Evolutionary conservation across 345 rosid genomes (phyloP), one percentile per base, ranked within the genome.

Genomic region (Firmiana major): DNA sequence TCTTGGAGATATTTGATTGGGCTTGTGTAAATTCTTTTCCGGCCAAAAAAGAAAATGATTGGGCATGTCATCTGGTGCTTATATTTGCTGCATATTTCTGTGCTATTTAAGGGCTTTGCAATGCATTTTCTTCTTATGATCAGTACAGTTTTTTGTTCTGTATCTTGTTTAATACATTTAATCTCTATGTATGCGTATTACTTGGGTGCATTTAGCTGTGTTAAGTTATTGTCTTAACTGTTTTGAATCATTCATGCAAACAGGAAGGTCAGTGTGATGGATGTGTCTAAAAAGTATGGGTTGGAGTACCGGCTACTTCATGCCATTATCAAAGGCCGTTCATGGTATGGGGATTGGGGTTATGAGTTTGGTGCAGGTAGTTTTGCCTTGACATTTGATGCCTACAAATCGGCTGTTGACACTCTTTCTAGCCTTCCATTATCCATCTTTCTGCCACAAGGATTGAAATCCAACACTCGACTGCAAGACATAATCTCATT

Each of bases 261-360:
- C 89, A 90, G 93, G 68, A 89, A 88, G 87, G 86, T 91, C 67
- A 89, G 87, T 45, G 93, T 91, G 67, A 91, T 89, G 93, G 95
- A 91, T 76, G 91, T 89, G n/a, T 91, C 93, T 0, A 88, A 83
- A 72, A 91, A 91, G 78, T 91, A 84, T 51, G 88, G 89, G 10
- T 24, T 87, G 81, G 92, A 91, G 28, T 91, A 88, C 59, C 84
- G 95, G 40, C 79, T 91, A 16, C 88, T 91, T 58, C 90, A 91
- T 81, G 90, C 92, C 21, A 78, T 89, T 69, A 85, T 77, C 38
- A 87, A 84, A 60, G 93, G 91, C 21, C 81, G 75, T 69, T 81
- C 93, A 1, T 89, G 95, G 95, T 91, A 91, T 77, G 93, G 93
- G 40, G 84, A 89, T 40, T 91, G 93, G 95, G 93, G 93, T 69